Conservation (phyloP, 208 protist genomes). For the Lotmaria passim region DNA sequence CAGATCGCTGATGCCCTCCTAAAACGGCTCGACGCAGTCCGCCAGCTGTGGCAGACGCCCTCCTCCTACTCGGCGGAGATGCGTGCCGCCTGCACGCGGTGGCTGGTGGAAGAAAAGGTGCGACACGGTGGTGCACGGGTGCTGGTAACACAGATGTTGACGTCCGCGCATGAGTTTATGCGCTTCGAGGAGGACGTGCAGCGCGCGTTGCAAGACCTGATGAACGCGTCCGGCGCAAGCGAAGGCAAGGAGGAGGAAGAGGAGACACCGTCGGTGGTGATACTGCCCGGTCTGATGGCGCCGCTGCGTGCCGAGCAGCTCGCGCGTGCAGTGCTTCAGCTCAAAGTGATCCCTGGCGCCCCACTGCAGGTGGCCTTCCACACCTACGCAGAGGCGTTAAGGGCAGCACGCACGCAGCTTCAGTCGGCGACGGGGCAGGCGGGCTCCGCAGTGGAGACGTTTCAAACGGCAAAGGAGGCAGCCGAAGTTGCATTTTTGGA, state of each 20-base stretch:
- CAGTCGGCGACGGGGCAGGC: background rate
- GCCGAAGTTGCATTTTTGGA: conserved; percentile 33
- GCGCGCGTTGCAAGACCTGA: conserved; percentile 14
- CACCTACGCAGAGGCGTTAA: conserved; percentile 23
- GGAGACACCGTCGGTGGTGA: conserved; percentile 9
- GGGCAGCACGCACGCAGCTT: background rate
- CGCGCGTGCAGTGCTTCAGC: conserved; percentile 24
- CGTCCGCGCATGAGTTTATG: conserved; percentile 40
- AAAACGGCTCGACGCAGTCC: conserved; percentile 16
- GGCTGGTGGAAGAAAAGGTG: conserved; percentile 14
- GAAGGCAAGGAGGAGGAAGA: background rate
- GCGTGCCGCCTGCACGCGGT: conserved; percentile 11
- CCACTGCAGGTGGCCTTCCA: conserved; percentile 31
- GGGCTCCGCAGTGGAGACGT: background rate
- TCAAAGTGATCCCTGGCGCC: conserved; percentile 40
- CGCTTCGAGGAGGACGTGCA: conserved; percentile 32
- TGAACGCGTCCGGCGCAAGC: background rate
- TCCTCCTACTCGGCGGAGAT: conserved; percentile 17
- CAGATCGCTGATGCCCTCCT: background rate
- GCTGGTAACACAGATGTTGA: conserved; percentile 49
- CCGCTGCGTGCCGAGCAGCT: conserved; percentile 35
- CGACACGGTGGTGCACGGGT: conserved; percentile 12
- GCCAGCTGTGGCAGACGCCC: conserved; percentile 21
- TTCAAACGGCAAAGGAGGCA: conserved; percentile 24
- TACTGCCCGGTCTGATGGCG: conserved; percentile 41